These are phyloP conservation scores for Wickerhamiella vanderwaltii DNA, from an alignment of 805 yeast species.

Conservation along the genomic window DNA sequence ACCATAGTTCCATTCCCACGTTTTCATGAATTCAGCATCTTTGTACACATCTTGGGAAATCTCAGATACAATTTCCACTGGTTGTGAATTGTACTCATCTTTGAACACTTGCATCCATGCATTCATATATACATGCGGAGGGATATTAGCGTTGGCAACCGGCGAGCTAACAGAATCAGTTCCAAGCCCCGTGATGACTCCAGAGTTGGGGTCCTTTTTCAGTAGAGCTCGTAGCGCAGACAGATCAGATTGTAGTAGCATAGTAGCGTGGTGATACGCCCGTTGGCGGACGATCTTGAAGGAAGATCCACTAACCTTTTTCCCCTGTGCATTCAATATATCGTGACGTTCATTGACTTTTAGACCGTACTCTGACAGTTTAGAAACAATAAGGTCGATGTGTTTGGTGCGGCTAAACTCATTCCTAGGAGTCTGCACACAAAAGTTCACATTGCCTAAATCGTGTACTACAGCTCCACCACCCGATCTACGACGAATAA, in stretches of 20 bases:
- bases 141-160: constrained; percentile 53
- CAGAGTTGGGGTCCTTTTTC: constrained; percentile 32
- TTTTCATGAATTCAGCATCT: constrained; percentile 31
- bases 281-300: constrained; percentile 70
- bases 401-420: constrained; percentile 46
- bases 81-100: constrained; percentile 21
- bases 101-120: constrained; percentile 34
- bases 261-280: constrained; percentile 92
- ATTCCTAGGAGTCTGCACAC: constrained; percentile 58
- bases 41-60: constrained; percentile 16
- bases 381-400: constrained; percentile 37
- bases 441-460: constrained; percentile 73
- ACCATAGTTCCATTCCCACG: constrained; percentile 69
- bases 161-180: constrained; percentile 72
- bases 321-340: constrained; percentile 37
- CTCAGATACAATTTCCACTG: constrained; percentile 8
- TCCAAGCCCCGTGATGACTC: constrained; percentile 36
- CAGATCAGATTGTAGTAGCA: constrained; percentile 62
- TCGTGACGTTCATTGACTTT: constrained; percentile 69
- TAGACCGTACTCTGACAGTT: constrained; percentile 29
- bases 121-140: constrained; percentile 35
- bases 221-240: constrained; percentile 48
- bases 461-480: constrained; percentile 98
- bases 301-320: constrained; percentile 86
- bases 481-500: constrained; percentile 73